Evolutionary conservation across 2,329 filamentous ascomycete genomes (phyloP).

Genomic region (Scedosporium boydii): DNA sequence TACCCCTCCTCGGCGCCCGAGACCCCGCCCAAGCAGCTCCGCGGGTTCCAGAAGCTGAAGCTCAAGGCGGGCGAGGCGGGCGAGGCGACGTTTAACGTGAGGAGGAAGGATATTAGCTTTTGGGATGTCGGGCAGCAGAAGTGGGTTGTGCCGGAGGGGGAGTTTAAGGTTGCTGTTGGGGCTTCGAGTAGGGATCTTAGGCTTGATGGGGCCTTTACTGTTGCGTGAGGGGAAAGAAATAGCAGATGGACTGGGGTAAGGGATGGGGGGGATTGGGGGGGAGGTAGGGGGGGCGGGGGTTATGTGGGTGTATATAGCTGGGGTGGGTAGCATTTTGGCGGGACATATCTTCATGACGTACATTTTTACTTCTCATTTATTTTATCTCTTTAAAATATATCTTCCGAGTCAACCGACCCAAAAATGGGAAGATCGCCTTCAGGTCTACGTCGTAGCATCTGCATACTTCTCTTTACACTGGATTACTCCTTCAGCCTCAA

Average conservation of each 20-base stretch:
- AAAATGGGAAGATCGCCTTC: too few relatives aligned
- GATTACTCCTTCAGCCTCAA: too few relatives aligned
- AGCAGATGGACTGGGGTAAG: not conserved
- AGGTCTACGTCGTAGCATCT: too few relatives aligned
- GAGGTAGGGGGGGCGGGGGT: too few relatives aligned
- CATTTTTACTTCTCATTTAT: not conserved
- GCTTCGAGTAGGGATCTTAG: constrained; percentile 37
- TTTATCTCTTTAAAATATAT: not conserved
- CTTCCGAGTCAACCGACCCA: too few relatives aligned
- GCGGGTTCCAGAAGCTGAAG: constrained; percentile 55
- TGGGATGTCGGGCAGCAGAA: constrained; percentile 60
- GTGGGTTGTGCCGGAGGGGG: constrained; percentile 44
- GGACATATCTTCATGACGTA: not conserved
- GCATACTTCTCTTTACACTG: too few relatives aligned
- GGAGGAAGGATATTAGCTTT: constrained; percentile 57
- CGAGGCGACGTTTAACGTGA: constrained; percentile 43
- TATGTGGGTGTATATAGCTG: too few relatives aligned
- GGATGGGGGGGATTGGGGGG: too few relatives aligned
- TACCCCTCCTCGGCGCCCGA: constrained; percentile 48
- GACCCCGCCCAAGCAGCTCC: constrained; percentile 52
- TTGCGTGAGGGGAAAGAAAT: constrained; percentile 15
- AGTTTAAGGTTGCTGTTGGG: constrained; percentile 32
- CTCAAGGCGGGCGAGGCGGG: constrained; percentile 50
- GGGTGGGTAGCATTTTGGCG: too few relatives aligned
- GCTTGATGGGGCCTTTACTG: constrained; percentile 19